Evolutionary conservation across 129 eudicot species (phyloP).

Genomic region (Flaveria bidentis): DNA sequence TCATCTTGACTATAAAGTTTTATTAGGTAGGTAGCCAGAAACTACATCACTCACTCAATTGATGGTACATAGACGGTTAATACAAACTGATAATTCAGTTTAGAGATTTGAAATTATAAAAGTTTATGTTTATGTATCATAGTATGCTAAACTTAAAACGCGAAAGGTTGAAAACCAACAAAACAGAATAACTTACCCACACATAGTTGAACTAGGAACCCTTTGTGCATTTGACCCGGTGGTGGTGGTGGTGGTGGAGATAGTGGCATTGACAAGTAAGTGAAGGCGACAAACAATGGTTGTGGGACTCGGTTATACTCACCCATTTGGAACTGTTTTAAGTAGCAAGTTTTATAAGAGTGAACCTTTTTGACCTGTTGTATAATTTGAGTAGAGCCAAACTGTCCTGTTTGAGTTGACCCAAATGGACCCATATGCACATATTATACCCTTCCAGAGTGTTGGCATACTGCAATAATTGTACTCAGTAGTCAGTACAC

Average conservation of each 20-base stretch:
- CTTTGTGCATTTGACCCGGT: background rate
- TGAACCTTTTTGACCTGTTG: background rate
- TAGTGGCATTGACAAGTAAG: too few species aligned
- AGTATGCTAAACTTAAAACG: background rate
- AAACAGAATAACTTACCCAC: background rate
- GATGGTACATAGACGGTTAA: background rate
- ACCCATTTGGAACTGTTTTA: background rate
- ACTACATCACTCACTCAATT: background rate
- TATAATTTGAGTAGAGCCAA: too few species aligned
- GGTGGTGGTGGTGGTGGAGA: background rate
- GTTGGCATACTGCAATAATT: too few species aligned
- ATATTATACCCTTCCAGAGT: too few species aligned
- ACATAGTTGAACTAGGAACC: background rate
- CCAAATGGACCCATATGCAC: background rate
- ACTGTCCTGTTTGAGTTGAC: background rate
- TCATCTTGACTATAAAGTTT: background rate
- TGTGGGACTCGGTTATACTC: background rate
- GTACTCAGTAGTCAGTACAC: background rate
- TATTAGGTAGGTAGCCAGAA: background rate
- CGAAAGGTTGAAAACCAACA: background rate
- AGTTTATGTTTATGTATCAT: background rate
- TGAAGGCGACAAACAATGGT: too few species aligned
- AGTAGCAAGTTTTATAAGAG: background rate
- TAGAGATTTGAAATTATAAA: background rate
- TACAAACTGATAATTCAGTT: background rate